These are phyloP conservation scores for Tylopilus felleus DNA, from an alignment of 768 basidiomycete genomes.

Conservation along the genomic window DNA sequence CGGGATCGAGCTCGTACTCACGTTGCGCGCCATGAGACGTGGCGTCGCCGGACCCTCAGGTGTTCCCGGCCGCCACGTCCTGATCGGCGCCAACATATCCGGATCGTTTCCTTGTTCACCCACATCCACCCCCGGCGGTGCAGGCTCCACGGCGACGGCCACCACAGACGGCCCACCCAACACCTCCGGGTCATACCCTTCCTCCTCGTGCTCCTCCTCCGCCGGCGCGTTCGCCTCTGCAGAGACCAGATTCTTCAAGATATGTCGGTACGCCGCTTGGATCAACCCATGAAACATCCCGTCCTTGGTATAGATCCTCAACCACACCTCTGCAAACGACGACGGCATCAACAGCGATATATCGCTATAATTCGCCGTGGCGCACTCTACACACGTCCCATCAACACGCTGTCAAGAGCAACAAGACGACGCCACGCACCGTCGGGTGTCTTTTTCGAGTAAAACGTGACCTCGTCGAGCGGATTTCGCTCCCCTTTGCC, in stretches of 20 bases:
- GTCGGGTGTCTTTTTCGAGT: constrained; percentile 60
- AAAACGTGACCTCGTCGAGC: constrained; percentile 66
- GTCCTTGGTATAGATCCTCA: constrained; percentile 72
- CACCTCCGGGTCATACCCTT: constrained; percentile 15
- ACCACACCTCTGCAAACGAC: constrained; percentile 64
- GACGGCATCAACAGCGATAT: constrained; percentile 64
- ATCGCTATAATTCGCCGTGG: constrained; percentile 48
- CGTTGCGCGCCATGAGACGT: constrained; percentile 18
- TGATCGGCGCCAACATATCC: constrained; percentile 25
- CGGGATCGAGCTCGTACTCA: constrained; percentile 10
- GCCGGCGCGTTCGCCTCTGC: neutral
- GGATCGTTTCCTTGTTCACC: neutral
- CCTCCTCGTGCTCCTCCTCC: constrained; percentile 3
- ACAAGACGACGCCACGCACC: constrained; percentile 38
- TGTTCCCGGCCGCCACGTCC: neutral
- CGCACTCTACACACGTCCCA: constrained; percentile 37
- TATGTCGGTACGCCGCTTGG: constrained; percentile 61
- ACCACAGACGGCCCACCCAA: neutral
- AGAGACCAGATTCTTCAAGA: constrained; percentile 29
- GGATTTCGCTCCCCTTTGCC: constrained; percentile 74
- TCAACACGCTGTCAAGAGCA: neutral
- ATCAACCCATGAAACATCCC: constrained; percentile 52
- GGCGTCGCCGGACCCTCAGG: constrained; percentile 29
- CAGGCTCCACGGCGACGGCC: neutral
- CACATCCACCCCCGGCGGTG: neutral